Base-by-base conservation (phyloP, 352 stramenopile genomes). In the Plasmopara halstedii region DNA sequence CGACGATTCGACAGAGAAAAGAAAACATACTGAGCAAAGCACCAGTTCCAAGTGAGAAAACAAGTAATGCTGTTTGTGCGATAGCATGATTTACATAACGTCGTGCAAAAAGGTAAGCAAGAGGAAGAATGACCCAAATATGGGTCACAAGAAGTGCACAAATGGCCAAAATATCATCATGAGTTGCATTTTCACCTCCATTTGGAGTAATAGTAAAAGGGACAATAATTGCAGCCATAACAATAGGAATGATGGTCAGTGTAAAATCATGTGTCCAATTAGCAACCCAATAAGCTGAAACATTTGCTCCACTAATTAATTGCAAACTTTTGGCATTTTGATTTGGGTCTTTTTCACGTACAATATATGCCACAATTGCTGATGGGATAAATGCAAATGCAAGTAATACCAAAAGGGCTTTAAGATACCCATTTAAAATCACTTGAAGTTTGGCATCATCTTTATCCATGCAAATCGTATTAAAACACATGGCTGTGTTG, bases 1-100 rank as follows among this genome's bases (percentile, higher is more conserved):
- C 65, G 11, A 85, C 60, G 17, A 88, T 59, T 13, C 76, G 76
- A 32, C 76, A 88, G 27, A 88, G 45, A 39, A 88, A 85, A 18
- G 76, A 88, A 45, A 88, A 81, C 39, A 88, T 85, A 36, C 73
- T 85, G 19, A 88, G 46, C 37, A 88, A 52, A 0, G 67, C 72
- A n/a, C 74, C 77, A 0, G 70, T 76, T 2, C 69, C 59, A 1
- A 89, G 53, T 0, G 60, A 55, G n/a, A 89, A 81, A 3, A 85
- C 72, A 9, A 89, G 60, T 46, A 85, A 56, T 5, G 67, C 70
- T 13, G 70, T 85, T 47, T 89, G 77, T 0, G 74, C 77, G 6
- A 55, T 62, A 0, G 72, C 67, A 37, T 85, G 72, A 38, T 81
- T 73, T 1, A 58, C 50, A 38, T 75, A 86, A 35, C 74, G 80